Evolutionary conservation across 1,284 basidiomycete species (phyloP).

Genomic region (Marasmius sp.): DNA sequence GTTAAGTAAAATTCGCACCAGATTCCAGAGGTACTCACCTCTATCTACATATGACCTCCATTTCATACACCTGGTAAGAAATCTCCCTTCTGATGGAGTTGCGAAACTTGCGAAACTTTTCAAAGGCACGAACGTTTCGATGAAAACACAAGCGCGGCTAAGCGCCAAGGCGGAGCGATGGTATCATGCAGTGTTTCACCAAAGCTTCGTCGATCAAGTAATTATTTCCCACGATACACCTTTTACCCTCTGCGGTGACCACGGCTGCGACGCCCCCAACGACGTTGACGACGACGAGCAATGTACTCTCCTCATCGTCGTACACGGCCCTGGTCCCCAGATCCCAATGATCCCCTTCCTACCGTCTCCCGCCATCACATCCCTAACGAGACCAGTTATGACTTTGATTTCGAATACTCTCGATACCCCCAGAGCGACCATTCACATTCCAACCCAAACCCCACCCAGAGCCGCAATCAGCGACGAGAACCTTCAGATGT

Average conservation of each 20-base stretch:
- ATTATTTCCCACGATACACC: neutral
- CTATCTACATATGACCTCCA: too few relatives aligned
- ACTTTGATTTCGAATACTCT: slow-evolving; percentile 15
- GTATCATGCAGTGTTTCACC: too few relatives aligned
- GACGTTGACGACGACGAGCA: slow-evolving; percentile 16
- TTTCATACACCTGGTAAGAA: too few relatives aligned
- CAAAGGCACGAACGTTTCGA: too few relatives aligned
- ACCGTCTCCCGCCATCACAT: slow-evolving; percentile 21
- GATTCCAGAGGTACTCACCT: too few relatives aligned
- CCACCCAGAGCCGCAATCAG: slow-evolving; percentile 18
- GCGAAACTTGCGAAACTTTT: too few relatives aligned
- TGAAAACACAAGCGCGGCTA: too few relatives aligned
- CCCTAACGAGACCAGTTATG: slow-evolving; percentile 18
- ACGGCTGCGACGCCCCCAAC: neutral
- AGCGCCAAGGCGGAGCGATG: too few relatives aligned
- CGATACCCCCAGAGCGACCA: slow-evolving; percentile 14
- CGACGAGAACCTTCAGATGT: slow-evolving; percentile 57
- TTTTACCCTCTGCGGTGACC: neutral
- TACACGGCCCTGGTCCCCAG: slow-evolving; percentile 66
- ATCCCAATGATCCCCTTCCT: slow-evolving; percentile 54
- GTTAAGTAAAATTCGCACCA: too few relatives aligned
- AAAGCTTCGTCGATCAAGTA: neutral
- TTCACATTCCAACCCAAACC: too few relatives aligned
- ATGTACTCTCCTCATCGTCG: slow-evolving; percentile 40
- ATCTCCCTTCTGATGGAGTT: too few relatives aligned